Conservation (phyloP, 768 basidiomycete genomes). For the Russula lepida region DNA sequence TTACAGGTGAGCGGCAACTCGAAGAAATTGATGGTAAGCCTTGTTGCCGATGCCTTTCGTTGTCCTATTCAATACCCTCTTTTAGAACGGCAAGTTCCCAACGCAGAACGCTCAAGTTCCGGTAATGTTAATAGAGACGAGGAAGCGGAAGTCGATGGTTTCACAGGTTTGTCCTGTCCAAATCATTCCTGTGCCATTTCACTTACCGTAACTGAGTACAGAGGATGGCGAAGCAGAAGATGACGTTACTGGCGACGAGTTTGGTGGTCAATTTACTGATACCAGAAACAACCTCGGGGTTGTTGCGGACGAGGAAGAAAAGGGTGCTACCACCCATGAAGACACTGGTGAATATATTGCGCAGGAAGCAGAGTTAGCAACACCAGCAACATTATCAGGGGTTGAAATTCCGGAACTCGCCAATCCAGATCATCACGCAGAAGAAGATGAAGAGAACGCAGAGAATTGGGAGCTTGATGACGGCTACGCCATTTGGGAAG, state of each 20-base stretch:
- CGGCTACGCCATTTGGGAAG: conserved; percentile 9
- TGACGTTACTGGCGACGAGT: conserved; percentile 1
- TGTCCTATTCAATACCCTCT: neutral
- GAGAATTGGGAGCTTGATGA: conserved; percentile 18
- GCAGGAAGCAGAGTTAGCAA: neutral
- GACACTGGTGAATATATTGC: neutral
- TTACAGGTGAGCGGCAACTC: neutral
- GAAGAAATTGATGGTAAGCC: conserved; percentile 4
- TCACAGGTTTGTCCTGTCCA: conserved; percentile 5
- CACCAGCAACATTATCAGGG: neutral
- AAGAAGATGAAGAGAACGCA: conserved; percentile 9
- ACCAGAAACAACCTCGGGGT: neutral
- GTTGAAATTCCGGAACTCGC: neutral
- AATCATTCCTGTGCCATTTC: neutral
- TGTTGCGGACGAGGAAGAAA: neutral
- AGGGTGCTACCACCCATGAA: neutral
- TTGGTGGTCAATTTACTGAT: neutral
- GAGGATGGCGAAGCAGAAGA: conserved; percentile 9
- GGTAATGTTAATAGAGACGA: neutral
- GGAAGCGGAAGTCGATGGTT: neutral
- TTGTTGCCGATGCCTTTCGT: neutral
- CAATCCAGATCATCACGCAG: neutral
- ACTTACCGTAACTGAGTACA: neutral
- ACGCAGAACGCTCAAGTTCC: neutral
- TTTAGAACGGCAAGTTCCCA: neutral